A percentile compares a stretch with the other conserved stretches of the same genome.
These are phyloP conservation scores for Serendipita indica DNA, from an alignment of 768 basidiomycete species.

Conservation along the genomic window DNA sequence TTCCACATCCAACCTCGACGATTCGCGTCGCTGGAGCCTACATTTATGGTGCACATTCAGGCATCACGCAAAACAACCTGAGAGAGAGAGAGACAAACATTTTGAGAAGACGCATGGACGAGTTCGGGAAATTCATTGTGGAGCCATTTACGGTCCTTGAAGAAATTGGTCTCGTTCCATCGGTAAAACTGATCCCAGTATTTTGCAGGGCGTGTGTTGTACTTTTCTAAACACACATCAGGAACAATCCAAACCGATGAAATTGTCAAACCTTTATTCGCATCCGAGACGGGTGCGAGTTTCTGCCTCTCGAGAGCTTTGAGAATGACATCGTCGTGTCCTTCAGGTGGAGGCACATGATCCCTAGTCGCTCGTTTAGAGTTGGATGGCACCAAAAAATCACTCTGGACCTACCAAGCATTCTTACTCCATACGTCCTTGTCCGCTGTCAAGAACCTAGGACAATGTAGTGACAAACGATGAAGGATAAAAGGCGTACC, in stretches of 20 bases:
- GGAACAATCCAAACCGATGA: constrained; percentile 31
- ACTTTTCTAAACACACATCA: constrained; percentile 16
- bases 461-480: neutral
- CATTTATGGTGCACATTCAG: neutral
- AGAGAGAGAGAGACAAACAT: constrained; percentile 30
- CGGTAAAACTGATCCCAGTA: constrained; percentile 90
- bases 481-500: constrained; percentile 34
- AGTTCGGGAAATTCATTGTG: constrained; percentile 92
- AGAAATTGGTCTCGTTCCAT: constrained; percentile 73
- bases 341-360: constrained; percentile 69
- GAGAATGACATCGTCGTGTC: constrained; percentile 61
- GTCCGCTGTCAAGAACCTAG: constrained; percentile 21
- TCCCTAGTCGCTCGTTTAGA: constrained; percentile 35
- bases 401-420: constrained; percentile 34
- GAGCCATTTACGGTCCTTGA: constrained; percentile 90
- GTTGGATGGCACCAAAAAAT: neutral
- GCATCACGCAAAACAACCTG: neutral
- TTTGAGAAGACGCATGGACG: constrained; percentile 45
- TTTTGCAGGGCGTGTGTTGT: constrained; percentile 20
- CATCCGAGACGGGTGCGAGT: constrained; percentile 51
- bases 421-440: constrained; percentile 74
- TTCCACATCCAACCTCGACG: constrained; percentile 88
- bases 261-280: constrained; percentile 49
- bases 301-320: constrained; percentile 58
- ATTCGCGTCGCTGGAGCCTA: constrained; percentile 33